Conservation (phyloP, 192 early-diverging fungal genomes). For the Geosiphon pyriformis region DNA sequence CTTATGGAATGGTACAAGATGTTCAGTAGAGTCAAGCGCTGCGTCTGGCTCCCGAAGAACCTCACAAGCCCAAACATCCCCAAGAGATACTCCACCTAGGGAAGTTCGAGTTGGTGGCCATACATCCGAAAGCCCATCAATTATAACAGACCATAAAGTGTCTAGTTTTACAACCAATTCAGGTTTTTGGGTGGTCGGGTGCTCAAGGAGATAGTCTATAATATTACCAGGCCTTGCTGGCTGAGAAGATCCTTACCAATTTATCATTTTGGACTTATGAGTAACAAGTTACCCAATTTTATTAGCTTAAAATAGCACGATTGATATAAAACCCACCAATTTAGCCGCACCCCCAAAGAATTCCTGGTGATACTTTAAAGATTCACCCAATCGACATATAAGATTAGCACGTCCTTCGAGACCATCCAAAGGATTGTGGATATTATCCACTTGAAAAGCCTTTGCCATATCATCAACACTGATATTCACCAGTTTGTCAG, state of each 20-base stretch:
- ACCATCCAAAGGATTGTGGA: constrained; percentile 74
- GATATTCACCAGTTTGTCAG: constrained; percentile 46
- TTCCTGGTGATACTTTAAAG: constrained; percentile 42
- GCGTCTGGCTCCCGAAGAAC: constrained; percentile 36
- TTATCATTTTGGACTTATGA: background rate
- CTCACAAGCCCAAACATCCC: constrained; percentile 86
- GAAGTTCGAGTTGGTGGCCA: constrained; percentile 82
- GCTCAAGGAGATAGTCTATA: constrained; percentile 68
- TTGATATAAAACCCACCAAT: constrained; percentile 25
- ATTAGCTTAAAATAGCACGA: background rate
- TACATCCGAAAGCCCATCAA: constrained; percentile 70
- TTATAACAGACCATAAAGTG: constrained; percentile 74
- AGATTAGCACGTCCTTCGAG: constrained; percentile 69
- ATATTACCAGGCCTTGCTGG: constrained; percentile 77
- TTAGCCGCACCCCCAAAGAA: constrained; percentile 52
- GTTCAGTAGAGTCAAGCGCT: constrained; percentile 29
- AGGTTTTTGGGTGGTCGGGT: constrained; percentile 44
- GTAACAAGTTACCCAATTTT: background rate
- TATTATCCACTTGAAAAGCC: constrained; percentile 74
- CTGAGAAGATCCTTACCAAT: constrained; percentile 9
- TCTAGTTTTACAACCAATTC: constrained; percentile 55
- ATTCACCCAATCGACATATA: constrained; percentile 57
- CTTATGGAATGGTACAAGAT: constrained; percentile 83
- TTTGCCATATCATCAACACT: constrained; percentile 42
- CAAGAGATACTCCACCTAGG: constrained; percentile 70